A percentile compares a stretch with the other conserved stretches of the same genome.
Evolutionary conservation across 2,329 filamentous ascomycete genomes (phyloP).

Genomic region (Didymosphaeria variabile): DNA sequence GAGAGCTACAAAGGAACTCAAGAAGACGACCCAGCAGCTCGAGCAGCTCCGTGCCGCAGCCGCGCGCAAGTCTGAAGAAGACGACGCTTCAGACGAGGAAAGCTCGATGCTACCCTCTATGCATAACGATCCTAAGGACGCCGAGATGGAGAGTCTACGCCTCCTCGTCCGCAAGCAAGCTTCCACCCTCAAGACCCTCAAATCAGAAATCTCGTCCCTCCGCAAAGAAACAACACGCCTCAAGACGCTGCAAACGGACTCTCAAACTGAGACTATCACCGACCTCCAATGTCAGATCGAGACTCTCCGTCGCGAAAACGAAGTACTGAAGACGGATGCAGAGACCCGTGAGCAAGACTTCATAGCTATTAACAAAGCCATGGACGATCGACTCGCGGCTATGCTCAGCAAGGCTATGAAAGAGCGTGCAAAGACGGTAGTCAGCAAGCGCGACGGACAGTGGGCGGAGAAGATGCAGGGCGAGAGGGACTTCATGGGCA

Average conservation of each 20-base stretch:
- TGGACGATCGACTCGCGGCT: slow-evolving; percentile 44
- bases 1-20: slow-evolving; percentile 37
- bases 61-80: slow-evolving; percentile 23
- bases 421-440: slow-evolving; percentile 39
- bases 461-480: slow-evolving; percentile 39
- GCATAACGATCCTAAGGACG: slow-evolving; percentile 29
- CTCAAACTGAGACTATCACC: slow-evolving; percentile 9
- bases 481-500: slow-evolving; percentile 43
- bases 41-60: slow-evolving; percentile 30
- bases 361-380: slow-evolving; percentile 40
- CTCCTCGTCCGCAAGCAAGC: slow-evolving; percentile 39
- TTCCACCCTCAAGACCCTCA: slow-evolving; percentile 35
- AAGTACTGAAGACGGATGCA: slow-evolving; percentile 30
- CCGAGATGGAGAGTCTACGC: slow-evolving; percentile 39
- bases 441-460: slow-evolving; percentile 45
- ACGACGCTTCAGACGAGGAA: slow-evolving; percentile 25
- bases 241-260: slow-evolving; percentile 11
- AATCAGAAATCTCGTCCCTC: slow-evolving; percentile 27
- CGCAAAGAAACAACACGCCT: slow-evolving; percentile 30
- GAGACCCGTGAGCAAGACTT: slow-evolving; percentile 35
- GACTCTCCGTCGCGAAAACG: slow-evolving; percentile 28
- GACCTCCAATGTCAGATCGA: slow-evolving; percentile 23
- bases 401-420: slow-evolving; percentile 42
- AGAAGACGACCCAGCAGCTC: slow-evolving; percentile 30
- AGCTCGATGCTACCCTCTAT: slow-evolving; percentile 18